Percentiles rank a stretch among this genome's conserved stretches.
Evolutionary conservation across 257 asterid species (phyloP).

Genomic region (Asclepias syriaca): DNA sequence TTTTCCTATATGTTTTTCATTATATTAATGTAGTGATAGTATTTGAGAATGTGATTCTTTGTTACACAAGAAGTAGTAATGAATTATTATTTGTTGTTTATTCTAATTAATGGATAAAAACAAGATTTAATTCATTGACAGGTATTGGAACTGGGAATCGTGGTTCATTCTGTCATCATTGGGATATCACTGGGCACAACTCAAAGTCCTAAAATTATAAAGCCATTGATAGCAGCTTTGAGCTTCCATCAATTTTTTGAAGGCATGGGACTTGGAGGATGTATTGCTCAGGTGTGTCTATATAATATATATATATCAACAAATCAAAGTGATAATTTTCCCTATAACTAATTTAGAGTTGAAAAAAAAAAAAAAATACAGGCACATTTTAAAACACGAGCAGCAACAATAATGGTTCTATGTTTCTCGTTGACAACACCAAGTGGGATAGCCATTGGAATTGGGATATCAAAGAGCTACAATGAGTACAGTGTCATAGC

Average conservation of each 20-base stretch:
- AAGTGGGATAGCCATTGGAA: constrained; percentile 7
- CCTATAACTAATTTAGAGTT: too few relatives aligned
- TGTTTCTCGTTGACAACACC: constrained; percentile 9
- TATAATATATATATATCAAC: too few relatives aligned
- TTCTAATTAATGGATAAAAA: not conserved
- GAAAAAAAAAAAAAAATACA: not conserved
- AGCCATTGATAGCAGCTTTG: constrained; percentile 28
- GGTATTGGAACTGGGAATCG: constrained; percentile 31
- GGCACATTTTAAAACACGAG: constrained; percentile 24
- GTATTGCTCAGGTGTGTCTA: constrained; percentile 23
- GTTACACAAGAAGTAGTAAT: too few relatives aligned
- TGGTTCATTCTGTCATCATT: constrained; percentile 31
- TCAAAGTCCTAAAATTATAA: constrained; percentile 18
- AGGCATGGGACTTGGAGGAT: constrained; percentile 37
- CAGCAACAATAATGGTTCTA: constrained; percentile 2
- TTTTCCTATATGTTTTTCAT: too few relatives aligned
- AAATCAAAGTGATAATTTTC: not conserved
- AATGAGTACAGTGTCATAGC: not conserved
- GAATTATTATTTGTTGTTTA: not conserved
- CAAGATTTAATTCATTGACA: not conserved
- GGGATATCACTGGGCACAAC: constrained; percentile 28
- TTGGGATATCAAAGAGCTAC: constrained; percentile 5
- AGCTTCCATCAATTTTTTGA: constrained; percentile 35
- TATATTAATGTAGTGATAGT: too few relatives aligned
- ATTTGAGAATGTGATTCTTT: too few relatives aligned